phyloP scores from a whole-genome alignment of 1,284 basidiomycete species.

The Stygiomarasmius scandens region DNA sequence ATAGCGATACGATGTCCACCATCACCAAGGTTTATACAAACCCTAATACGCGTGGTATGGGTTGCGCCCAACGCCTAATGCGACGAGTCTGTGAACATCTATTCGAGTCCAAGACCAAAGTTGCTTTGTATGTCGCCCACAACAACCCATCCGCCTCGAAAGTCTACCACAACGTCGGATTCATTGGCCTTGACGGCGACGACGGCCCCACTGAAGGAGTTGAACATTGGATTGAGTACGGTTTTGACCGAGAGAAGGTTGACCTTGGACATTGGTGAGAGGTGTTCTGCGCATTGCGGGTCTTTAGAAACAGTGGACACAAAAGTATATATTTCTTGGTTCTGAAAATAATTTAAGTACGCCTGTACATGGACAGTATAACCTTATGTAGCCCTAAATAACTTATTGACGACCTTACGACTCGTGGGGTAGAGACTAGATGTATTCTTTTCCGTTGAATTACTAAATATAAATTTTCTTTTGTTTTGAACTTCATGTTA shows the following conservation, averaged over 20 bases:
- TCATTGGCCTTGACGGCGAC: conserved; percentile 46
- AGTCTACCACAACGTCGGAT: conserved; percentile 66
- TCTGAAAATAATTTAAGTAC: too few relatives aligned
- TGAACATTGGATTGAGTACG: conserved; percentile 63
- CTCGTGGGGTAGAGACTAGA: too few relatives aligned
- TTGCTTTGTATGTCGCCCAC: conserved; percentile 59
- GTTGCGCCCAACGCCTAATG: conserved; percentile 61
- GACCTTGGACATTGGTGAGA: conserved; percentile 65
- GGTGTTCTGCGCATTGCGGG: too few relatives aligned
- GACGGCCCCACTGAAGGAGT: conserved; percentile 38
- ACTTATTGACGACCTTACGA: too few relatives aligned
- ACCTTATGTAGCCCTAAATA: too few relatives aligned
- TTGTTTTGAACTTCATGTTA: conserved; percentile 5
- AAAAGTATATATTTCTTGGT: too few relatives aligned
- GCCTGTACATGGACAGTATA: too few relatives aligned
- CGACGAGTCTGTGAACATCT: conserved; percentile 49
- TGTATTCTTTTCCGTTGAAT: too few relatives aligned
- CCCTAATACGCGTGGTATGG: conserved; percentile 47
- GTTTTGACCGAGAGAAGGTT: conserved; percentile 53
- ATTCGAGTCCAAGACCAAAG: conserved; percentile 39
- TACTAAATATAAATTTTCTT: neutral
- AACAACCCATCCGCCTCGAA: conserved; percentile 51
- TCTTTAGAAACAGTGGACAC: too few relatives aligned
- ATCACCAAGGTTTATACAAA: conserved; percentile 71
- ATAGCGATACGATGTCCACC: conserved; percentile 50